Conservation (phyloP, 2,329 filamentous ascomycete species). For the Madurella mycetomatis region DNA sequence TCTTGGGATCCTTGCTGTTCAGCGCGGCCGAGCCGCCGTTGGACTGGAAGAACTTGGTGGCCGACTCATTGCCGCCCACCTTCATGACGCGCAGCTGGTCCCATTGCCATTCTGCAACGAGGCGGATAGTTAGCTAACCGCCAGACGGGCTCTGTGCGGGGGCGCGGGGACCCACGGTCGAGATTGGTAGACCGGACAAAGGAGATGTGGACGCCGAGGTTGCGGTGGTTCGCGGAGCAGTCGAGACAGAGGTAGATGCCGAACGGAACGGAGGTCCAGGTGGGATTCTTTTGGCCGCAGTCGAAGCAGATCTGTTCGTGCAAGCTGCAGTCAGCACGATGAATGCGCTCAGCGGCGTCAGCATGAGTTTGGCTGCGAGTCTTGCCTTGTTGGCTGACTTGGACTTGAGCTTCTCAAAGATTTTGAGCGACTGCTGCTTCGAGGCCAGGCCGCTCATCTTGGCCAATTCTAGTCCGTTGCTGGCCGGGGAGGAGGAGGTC, state of each 20-base stretch:
- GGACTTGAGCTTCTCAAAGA: slow-evolving; percentile 94
- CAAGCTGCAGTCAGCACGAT: slow-evolving; percentile 20
- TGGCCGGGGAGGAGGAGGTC: background rate
- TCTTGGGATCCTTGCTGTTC: slow-evolving; percentile 88
- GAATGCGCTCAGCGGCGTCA: background rate
- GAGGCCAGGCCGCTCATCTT: slow-evolving; percentile 68
- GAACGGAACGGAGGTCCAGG: slow-evolving; percentile 95
- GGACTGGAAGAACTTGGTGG: slow-evolving; percentile 96
- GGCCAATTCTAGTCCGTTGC: slow-evolving; percentile 23
- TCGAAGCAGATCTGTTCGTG: slow-evolving; percentile 84
- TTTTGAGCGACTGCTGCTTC: slow-evolving; percentile 92
- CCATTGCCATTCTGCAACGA: slow-evolving; percentile 84
- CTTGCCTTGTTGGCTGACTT: slow-evolving; percentile 91
- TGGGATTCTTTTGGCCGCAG: slow-evolving; percentile 94
- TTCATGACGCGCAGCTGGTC: slow-evolving; percentile 97
- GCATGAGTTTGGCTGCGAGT: background rate
- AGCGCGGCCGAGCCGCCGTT: slow-evolving; percentile 92
- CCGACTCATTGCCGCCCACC: slow-evolving; percentile 95
- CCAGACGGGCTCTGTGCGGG: background rate
- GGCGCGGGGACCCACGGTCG: slow-evolving; percentile 68
- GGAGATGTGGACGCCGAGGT: slow-evolving; percentile 96
- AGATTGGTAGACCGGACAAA: slow-evolving; percentile 98
- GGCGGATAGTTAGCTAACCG: slow-evolving; percentile 24
- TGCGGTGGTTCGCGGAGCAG: slow-evolving; percentile 94
- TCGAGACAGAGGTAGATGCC: slow-evolving; percentile 98